Evolutionary conservation across 495 filamentous ascomycete species (phyloP).

Genomic region (Bathelium albidoporum): DNA sequence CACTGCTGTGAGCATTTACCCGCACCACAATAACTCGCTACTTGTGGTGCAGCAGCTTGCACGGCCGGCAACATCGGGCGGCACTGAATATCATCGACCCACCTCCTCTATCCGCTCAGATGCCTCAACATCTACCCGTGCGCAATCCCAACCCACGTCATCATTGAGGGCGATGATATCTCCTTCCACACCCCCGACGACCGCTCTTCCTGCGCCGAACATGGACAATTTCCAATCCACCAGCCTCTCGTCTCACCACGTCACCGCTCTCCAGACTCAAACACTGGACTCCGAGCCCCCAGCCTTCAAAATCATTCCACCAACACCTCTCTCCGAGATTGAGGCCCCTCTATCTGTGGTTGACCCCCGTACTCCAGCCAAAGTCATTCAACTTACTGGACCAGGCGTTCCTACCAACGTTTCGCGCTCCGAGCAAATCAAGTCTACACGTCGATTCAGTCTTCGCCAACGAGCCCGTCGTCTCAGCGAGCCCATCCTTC

Average conservation of each 20-base stretch:
- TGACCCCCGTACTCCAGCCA: slow-evolving; percentile 11
- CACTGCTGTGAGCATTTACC: slow-evolving; percentile 68
- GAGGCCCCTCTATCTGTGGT: neutral
- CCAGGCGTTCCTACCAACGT: neutral
- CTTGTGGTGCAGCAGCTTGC: slow-evolving; percentile 58
- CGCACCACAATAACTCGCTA: slow-evolving; percentile 78
- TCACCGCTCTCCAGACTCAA: slow-evolving; percentile 54
- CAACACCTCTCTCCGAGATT: slow-evolving; percentile 52
- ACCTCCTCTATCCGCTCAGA: slow-evolving; percentile 3
- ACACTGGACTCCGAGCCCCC: slow-evolving; percentile 62
- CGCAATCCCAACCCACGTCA: neutral
- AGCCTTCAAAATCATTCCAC: slow-evolving; percentile 61
- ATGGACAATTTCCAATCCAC: neutral
- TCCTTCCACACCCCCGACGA: neutral
- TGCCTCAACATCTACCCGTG: neutral
- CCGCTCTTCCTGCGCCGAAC: neutral
- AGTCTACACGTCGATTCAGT: slow-evolving; percentile 21
- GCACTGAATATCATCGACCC: neutral
- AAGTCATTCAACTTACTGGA: slow-evolving; percentile 2
- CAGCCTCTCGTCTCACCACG: neutral
- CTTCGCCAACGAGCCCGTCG: slow-evolving; percentile 30
- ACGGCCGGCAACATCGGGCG: slow-evolving; percentile 18
- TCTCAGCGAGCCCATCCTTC: slow-evolving; percentile 29
- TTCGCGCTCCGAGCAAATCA: neutral
- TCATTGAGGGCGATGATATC: neutral